phyloP scores from a whole-genome alignment of 2,329 filamentous ascomycete species.

The Aschersonia sp. region DNA sequence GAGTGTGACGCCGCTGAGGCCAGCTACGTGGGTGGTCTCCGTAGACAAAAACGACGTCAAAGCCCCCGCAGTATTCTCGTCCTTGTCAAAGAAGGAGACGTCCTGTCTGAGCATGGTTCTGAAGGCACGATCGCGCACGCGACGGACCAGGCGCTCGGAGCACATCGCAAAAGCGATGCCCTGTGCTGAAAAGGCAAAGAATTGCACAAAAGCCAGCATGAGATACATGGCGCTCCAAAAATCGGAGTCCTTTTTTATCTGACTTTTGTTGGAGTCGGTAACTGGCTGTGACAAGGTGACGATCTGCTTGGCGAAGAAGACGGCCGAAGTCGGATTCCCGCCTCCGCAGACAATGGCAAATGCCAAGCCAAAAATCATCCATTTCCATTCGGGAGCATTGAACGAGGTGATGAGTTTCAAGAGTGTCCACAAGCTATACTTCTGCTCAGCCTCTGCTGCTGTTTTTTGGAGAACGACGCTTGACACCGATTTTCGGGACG shows the following conservation, averaged over 20 bases:
- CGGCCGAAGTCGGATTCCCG: conserved; percentile 52
- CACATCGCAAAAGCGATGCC: conserved; percentile 68
- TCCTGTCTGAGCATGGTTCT: conserved; percentile 83
- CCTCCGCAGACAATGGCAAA: conserved; percentile 67
- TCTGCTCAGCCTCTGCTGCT: conserved; percentile 29
- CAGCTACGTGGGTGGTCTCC: conserved; percentile 77
- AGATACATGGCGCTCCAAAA: conserved; percentile 87
- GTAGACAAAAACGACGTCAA: conserved; percentile 81
- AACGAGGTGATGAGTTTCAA: conserved; percentile 69
- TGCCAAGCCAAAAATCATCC: conserved; percentile 60
- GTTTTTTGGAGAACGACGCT: conserved; percentile 52
- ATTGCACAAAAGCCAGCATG: conserved; percentile 63
- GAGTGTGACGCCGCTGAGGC: conserved; percentile 74
- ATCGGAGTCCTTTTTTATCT: conserved; percentile 55
- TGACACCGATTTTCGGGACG: conserved; percentile 47
- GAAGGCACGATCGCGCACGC: conserved; percentile 72
- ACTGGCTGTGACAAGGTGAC: conserved; percentile 45
- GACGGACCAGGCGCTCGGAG: conserved; percentile 73
- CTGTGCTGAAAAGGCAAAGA: conserved; percentile 53
- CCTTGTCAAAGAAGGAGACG: conserved; percentile 77
- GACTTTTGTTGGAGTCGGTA: conserved; percentile 30
- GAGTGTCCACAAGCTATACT: conserved; percentile 61
- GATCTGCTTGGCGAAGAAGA: conserved; percentile 86
- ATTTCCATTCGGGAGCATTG: conserved; percentile 56
- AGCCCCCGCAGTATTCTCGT: conserved; percentile 79